These are phyloP conservation scores for Dioscorea alata DNA, from an alignment of 106 monocot genomes.

Conservation along the genomic window DNA sequence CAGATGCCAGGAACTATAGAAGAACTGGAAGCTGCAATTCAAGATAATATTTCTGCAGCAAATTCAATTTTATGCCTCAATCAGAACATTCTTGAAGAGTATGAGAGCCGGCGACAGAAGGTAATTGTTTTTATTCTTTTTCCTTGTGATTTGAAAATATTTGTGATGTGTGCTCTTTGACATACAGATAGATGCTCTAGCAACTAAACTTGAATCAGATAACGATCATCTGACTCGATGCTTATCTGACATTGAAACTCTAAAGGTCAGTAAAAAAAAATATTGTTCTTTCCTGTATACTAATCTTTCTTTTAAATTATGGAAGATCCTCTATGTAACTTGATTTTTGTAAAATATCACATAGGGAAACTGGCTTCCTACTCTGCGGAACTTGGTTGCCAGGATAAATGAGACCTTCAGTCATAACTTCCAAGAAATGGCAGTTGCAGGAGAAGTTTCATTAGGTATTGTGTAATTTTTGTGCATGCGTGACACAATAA, in stretches of 20 bases:
- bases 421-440: constrained; percentile 97
- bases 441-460: constrained; percentile 96
- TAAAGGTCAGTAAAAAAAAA: constrained; percentile 38
- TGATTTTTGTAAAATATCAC: constrained; percentile 4
- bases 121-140: constrained; percentile 22
- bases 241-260: constrained; percentile 50
- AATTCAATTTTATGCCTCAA: constrained; percentile 90
- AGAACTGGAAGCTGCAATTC: constrained; percentile 87
- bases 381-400: constrained; percentile 61
- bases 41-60: constrained; percentile 81
- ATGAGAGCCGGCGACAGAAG: constrained; percentile 75
- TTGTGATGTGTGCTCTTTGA: background rate
- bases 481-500: background rate
- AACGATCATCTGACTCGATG: constrained; percentile 39
- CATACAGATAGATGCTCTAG: constrained; percentile 56
- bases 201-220: constrained; percentile 57
- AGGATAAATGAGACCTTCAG: constrained; percentile 94
- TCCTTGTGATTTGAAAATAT: background rate
- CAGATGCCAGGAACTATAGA: constrained; percentile 95
- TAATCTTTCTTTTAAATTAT: constrained; percentile 1
- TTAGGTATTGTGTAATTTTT: constrained; percentile 45
- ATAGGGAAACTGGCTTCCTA: constrained; percentile 83
- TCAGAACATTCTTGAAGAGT: constrained; percentile 91
- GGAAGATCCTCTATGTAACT: background rate
- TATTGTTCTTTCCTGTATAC: background rate